Conservation (phyloP, 108 stramenopile genomes). For the Skeletonema grethae region DNA sequence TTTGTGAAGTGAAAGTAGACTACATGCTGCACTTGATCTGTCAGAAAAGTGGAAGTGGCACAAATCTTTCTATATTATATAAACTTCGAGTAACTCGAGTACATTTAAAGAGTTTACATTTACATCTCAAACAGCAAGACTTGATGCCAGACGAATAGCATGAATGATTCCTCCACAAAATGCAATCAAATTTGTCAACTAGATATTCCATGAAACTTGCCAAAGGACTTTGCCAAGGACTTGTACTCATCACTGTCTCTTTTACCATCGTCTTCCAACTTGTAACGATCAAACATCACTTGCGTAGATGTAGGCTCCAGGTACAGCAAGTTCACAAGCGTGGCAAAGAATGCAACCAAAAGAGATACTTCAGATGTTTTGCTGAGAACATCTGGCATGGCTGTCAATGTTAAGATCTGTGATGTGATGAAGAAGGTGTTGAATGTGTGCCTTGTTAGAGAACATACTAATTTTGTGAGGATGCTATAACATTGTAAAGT, state of each 20-base stretch:
- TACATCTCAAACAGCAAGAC: conserved; percentile 22
- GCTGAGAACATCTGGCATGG: conserved; percentile 40
- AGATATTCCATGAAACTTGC: conserved; percentile 79
- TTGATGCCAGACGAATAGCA: conserved; percentile 50
- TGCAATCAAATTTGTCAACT: conserved; percentile 68
- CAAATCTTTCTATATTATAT: too few relatives aligned
- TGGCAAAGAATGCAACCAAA: conserved; percentile 52
- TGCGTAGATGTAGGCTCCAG: conserved; percentile 67
- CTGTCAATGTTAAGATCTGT: conserved; percentile 49
- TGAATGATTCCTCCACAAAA: conserved; percentile 68
- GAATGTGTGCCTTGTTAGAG: not conserved
- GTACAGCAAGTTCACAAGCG: conserved; percentile 69
- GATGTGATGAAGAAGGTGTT: not conserved
- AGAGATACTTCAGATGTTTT: conserved; percentile 56
- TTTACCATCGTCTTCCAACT: conserved; percentile 59
- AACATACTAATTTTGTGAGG: not conserved
- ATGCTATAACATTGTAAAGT: not conserved
- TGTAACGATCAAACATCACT: conserved; percentile 69
- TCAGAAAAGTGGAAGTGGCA: too few relatives aligned
- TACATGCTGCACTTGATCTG: too few relatives aligned
- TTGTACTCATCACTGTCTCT: conserved; percentile 68
- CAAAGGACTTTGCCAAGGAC: conserved; percentile 62
- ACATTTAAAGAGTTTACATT: not conserved
- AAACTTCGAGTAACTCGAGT: too few relatives aligned
- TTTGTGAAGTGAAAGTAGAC: too few relatives aligned